phyloP scores from a whole-genome alignment of 305 asterid genomes.

The Fraxinus nigra region DNA sequence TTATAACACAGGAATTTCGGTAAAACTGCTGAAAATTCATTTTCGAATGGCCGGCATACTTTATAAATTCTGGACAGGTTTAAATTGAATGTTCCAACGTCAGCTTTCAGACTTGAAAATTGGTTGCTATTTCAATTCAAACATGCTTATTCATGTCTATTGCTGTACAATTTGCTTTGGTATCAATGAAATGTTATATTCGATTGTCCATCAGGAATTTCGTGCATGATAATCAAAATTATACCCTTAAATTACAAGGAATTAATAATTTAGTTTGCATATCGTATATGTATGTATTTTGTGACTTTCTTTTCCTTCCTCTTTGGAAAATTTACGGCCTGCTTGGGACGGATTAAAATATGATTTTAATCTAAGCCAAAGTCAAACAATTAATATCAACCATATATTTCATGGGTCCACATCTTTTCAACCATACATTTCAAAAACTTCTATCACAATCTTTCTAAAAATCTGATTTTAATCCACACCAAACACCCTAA shows the following conservation, averaged over 20 bases:
- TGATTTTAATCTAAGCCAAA: no score
- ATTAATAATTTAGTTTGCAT: neutral
- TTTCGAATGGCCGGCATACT: neutral
- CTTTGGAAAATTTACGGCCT: no score
- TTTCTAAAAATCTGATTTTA: no score
- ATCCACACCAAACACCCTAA: no score
- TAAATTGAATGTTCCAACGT: neutral
- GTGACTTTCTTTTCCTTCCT: neutral
- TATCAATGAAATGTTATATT: neutral
- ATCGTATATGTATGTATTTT: neutral
- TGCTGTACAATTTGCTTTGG: neutral
- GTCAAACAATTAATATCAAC: no score
- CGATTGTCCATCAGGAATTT: neutral
- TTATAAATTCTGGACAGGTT: neutral
- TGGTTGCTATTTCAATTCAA: neutral
- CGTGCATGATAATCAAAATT: neutral
- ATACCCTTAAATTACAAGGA: neutral
- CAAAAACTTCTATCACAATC: no score
- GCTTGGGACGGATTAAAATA: no score
- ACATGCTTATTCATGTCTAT: neutral
- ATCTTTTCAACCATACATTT: no score
- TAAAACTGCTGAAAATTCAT: neutral
- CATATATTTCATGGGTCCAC: no score
- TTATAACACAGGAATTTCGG: neutral
- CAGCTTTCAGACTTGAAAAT: neutral